Base-by-base conservation (phyloP, 73 alveolate species). In the Paramecium biaurelia region DNA sequence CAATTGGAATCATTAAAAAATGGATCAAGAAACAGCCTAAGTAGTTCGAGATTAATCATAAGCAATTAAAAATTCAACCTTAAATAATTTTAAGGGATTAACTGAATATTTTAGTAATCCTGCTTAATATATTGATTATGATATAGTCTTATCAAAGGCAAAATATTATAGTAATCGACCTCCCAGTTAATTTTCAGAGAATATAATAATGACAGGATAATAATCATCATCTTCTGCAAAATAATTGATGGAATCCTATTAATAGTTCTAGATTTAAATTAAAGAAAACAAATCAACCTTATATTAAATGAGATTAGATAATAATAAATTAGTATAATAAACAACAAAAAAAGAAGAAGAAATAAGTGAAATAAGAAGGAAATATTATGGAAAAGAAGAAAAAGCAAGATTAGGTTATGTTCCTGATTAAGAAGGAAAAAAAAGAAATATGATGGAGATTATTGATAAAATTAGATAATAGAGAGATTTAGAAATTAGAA, bases 81-180 rank as follows among this genome's bases (percentile, higher is more conserved):
- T 79, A 24, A 79, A 79, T 79, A 79, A 79, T 43, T 79, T 79
- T 42, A 79, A 79, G 23, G 90, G 90, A 24, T 79, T 79, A 34
- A 79, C 90, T 43, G 90, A 79, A 79, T 79, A 79, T 42, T 79
- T 79, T 45, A 38, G 74, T 45, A 79, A 79, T 45, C 90, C 90
- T n/a, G 90, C 90, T 3, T 23, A 79, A 11, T 79, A 79, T 24
- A 79, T 79, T 3, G 90, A 79, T 79, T 79, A 79, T 79, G 90
- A 79, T 79, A 47, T 79, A 41, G 90, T 79, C 14, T 34, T 79
- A 20, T 30, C 90, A 1, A 79, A 43, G 49, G 90, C 90, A 9
- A 79, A 79, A 79, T 41, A 79, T 23, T 41, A 79, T 38, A 79
- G 90, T n/a, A 79, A 79, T 79, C 4, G 49, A 23, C 90, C 90